Conservation (phyloP, 129 eudicot genomes). For the Daucus carota region DNA sequence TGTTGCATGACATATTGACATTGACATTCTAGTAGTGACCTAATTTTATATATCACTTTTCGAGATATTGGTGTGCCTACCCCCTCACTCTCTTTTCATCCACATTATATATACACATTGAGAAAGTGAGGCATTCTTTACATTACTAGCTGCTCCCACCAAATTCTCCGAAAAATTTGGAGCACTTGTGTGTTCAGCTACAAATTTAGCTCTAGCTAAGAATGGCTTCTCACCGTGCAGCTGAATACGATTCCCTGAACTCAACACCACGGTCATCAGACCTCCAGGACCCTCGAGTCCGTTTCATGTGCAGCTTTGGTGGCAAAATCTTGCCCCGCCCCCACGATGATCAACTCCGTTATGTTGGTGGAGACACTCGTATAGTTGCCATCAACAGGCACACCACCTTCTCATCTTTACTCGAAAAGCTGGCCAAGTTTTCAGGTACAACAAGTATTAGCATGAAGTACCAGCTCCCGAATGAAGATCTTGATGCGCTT, state of each 20-base stretch:
- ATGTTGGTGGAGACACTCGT: slow-evolving; percentile 94
- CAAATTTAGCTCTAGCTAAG: slow-evolving; percentile 16
- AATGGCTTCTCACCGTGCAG: slow-evolving; percentile 32
- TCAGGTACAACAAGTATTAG: slow-evolving; percentile 45
- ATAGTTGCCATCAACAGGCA: slow-evolving; percentile 73
- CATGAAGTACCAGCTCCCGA: slow-evolving; percentile 90
- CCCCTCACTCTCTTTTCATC: background rate
- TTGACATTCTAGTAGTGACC: background rate
- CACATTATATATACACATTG: background rate
- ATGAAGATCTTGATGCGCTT: slow-evolving; percentile 81
- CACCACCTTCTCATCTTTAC: slow-evolving; percentile 50
- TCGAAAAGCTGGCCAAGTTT: slow-evolving; percentile 54
- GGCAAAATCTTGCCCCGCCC: slow-evolving; percentile 93
- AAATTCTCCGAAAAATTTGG: background rate
- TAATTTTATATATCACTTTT: background rate
- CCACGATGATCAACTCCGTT: slow-evolving; percentile 92
- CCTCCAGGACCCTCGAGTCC: slow-evolving; percentile 34
- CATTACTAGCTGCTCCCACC: background rate
- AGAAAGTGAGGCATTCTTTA: slow-evolving; percentile 4
- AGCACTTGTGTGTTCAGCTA: slow-evolving; percentile 14
- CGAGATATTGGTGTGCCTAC: slow-evolving; percentile 5
- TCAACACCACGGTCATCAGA: slow-evolving; percentile 61
- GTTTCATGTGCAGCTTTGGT: slow-evolving; percentile 94
- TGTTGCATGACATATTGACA: slow-evolving; percentile 6
- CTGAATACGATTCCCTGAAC: slow-evolving; percentile 37